Evolutionary conservation across 2,329 filamentous ascomycete species (phyloP).

Genomic region (Epicoccum sorghinum): DNA sequence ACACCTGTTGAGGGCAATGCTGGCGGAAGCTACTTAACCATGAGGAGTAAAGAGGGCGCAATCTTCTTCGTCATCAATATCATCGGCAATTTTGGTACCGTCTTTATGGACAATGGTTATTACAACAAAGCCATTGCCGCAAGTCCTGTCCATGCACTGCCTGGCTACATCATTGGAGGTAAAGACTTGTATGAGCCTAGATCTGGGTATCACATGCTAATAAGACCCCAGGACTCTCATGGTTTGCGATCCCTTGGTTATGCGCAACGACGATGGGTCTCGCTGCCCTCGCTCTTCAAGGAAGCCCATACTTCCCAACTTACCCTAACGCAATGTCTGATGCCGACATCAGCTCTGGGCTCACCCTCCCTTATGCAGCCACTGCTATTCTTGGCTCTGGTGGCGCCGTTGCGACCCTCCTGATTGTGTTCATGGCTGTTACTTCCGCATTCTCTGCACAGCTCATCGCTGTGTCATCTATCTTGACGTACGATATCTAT

Average conservation of each 20-base stretch:
- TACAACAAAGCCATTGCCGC: conserved; percentile 95
- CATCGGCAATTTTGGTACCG: conserved; percentile 81
- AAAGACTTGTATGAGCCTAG: not conserved
- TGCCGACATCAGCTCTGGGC: conserved; percentile 34
- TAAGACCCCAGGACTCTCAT: conserved; percentile 43
- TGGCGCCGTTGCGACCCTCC: conserved; percentile 38
- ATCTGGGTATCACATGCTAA: not conserved
- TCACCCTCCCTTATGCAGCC: conserved; percentile 41
- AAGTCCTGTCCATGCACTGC: conserved; percentile 80
- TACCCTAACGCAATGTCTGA: conserved; percentile 44
- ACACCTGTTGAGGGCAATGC: conserved; percentile 82
- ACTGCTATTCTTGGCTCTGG: conserved; percentile 40
- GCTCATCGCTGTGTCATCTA: conserved; percentile 74
- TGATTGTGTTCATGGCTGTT: conserved; percentile 57
- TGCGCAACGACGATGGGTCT: conserved; percentile 56
- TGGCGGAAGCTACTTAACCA: conserved; percentile 82
- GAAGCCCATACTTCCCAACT: conserved; percentile 51
- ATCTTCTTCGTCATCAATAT: conserved; percentile 94
- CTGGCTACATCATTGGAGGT: conserved; percentile 60
- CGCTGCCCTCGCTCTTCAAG: conserved; percentile 51
- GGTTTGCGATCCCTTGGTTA: conserved; percentile 57
- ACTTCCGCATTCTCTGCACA: conserved; percentile 54
- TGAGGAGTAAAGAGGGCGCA: conserved; percentile 78
- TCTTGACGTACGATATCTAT: conserved; percentile 87
- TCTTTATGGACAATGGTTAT: conserved; percentile 81